phyloP scores from a whole-genome alignment of 2,329 filamentous ascomycete genomes.

The Fonsecaea multimorphosa region DNA sequence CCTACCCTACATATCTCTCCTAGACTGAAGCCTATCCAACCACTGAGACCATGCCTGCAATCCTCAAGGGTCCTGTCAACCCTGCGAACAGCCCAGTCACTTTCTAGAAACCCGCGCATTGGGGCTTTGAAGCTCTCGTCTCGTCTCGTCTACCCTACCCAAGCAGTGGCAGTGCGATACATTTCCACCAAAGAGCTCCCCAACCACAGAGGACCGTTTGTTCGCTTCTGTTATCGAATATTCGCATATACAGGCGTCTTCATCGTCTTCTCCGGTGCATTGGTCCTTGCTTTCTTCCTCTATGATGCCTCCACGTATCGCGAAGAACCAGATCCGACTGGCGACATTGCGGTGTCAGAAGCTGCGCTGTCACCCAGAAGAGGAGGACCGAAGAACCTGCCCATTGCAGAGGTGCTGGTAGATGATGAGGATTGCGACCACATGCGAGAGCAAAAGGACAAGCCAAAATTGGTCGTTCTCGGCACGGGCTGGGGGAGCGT shows the following conservation, averaged over 20 bases:
- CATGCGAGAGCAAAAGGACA: constrained; percentile 76
- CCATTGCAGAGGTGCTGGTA: constrained; percentile 84
- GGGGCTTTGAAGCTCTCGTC: constrained; percentile 10
- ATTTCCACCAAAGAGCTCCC: constrained; percentile 45
- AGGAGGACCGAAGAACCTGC: constrained; percentile 93
- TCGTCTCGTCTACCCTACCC: constrained; percentile 16
- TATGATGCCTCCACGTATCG: constrained; percentile 94
- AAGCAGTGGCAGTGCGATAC: constrained; percentile 27
- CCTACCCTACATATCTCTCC: constrained; percentile 16
- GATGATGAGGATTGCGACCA: constrained; percentile 83
- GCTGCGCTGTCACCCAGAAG: constrained; percentile 78
- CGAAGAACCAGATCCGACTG: constrained; percentile 65
- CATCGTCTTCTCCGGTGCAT: constrained; percentile 69
- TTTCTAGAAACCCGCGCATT: constrained; percentile 3
- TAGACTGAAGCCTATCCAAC: constrained; percentile 4
- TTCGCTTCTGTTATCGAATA: constrained; percentile 68
- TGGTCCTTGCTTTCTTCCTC: constrained; percentile 83
- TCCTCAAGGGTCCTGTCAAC: constrained; percentile 21
- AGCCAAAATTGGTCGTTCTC: constrained; percentile 89
- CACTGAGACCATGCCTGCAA: constrained; percentile 11
- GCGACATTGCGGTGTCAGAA: constrained; percentile 83
- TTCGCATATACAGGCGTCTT: constrained; percentile 78
- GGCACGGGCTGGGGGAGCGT: constrained; percentile 96
- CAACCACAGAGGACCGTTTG: constrained; percentile 45
- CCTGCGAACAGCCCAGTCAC: background rate